Percentiles rank a stretch among this genome's conserved stretches.
Evolutionary conservation across 192 early-diverging fungal genomes (phyloP).

Genomic region (Thamnidium elegans): DNA sequence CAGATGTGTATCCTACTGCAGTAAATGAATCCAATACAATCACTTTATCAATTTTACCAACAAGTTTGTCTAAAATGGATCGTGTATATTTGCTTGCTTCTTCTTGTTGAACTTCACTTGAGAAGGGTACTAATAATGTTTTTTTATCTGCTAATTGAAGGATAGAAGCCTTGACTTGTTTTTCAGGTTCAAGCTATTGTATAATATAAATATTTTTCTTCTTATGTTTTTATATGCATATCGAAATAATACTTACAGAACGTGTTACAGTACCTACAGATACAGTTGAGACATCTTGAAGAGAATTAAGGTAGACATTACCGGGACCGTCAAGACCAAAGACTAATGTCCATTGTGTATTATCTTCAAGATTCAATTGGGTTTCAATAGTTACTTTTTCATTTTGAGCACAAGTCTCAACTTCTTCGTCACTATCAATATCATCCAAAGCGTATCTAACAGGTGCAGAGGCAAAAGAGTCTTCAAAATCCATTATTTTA

Average conservation of each 20-base stretch:
- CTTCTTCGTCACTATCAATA: constrained; percentile 20
- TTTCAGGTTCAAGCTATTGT: neutral
- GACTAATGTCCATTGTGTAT: constrained; percentile 1
- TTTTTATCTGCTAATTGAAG: neutral
- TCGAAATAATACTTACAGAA: neutral
- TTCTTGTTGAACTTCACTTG: neutral
- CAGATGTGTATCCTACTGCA: constrained; percentile 20
- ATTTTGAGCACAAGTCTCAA: neutral
- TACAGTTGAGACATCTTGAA: neutral
- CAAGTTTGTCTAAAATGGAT: neutral
- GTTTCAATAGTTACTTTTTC: neutral
- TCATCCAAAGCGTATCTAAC: constrained; percentile 31
- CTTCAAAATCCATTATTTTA: constrained; percentile 26
- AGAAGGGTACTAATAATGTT: neutral
- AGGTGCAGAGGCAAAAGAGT: constrained; percentile 29
- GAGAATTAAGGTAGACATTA: constrained; percentile 9
- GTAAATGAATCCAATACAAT: constrained; percentile 34
- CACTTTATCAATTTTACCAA: constrained; percentile 3
- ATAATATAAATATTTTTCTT: neutral
- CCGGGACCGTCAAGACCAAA: constrained; percentile 24
- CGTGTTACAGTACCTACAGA: neutral
- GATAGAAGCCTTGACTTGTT: neutral
- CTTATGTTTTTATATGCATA: neutral
- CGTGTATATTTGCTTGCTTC: neutral
- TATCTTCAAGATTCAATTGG: neutral